Percentiles rank a stretch among this genome's conserved stretches.
Conservation (phyloP, 768 basidiomycete genomes). For the Clavulina sp. region DNA sequence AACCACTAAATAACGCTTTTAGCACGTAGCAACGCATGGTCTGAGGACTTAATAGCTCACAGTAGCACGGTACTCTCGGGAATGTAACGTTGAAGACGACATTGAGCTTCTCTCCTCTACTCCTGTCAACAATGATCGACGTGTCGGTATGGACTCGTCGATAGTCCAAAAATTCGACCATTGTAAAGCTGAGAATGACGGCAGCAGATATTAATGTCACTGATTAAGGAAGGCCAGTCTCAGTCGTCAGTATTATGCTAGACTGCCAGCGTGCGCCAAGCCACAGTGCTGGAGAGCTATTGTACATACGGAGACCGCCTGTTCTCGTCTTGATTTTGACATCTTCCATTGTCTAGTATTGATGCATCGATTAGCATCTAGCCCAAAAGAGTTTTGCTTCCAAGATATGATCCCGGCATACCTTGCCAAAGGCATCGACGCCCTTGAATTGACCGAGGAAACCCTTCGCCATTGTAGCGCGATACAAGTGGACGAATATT, state of each 20-base stretch:
- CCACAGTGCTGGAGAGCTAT: background rate
- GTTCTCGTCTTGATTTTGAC: slow-evolving; percentile 97
- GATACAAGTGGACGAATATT: too few species aligned
- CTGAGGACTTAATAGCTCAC: slow-evolving; percentile 35
- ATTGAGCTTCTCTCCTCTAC: slow-evolving; percentile 84
- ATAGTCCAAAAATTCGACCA: slow-evolving; percentile 94
- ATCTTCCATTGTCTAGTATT: slow-evolving; percentile 81
- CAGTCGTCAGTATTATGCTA: slow-evolving; percentile 8
- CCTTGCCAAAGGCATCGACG: slow-evolving; percentile 99
- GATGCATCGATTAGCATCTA: background rate
- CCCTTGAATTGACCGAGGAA: slow-evolving; percentile 39
- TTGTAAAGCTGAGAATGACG: slow-evolving; percentile 79
- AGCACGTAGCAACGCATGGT: background rate
- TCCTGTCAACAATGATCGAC: slow-evolving; percentile 85
- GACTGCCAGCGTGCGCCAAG: slow-evolving; percentile 1
- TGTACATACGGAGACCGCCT: slow-evolving; percentile 66
- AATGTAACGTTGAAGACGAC: slow-evolving; percentile 88
- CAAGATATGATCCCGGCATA: slow-evolving; percentile 25
- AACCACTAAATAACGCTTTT: slow-evolving; percentile 39
- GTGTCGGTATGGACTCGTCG: slow-evolving; percentile 73
- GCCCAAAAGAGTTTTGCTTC: background rate
- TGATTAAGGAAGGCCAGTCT: slow-evolving; percentile 25
- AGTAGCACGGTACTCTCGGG: slow-evolving; percentile 91
- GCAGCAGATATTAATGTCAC: slow-evolving; percentile 85
- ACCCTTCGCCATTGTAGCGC: background rate